Evolutionary conservation across 306 rosid genomes (phyloP).

Genomic region (Lagenaria siceraria): DNA sequence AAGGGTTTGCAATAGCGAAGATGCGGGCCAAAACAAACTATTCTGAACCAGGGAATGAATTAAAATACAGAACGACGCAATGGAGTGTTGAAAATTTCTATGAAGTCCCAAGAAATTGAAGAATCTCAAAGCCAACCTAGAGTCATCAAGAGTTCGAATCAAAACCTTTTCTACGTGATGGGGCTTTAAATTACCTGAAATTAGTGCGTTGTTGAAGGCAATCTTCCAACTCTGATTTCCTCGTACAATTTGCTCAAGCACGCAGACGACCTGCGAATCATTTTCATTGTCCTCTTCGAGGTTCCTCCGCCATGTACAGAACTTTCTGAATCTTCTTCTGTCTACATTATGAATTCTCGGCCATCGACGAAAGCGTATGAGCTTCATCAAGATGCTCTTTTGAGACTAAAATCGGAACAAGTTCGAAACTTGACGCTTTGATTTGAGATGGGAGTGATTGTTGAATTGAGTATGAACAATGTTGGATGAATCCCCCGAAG

Average conservation of each 20-base stretch:
- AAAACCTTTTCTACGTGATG: slow-evolving; percentile 57
- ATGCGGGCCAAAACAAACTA: slow-evolving; percentile 62
- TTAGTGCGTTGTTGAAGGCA: slow-evolving; percentile 37
- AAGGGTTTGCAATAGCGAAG: slow-evolving; percentile 69
- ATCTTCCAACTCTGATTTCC: slow-evolving; percentile 67
- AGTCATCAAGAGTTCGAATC: slow-evolving; percentile 35
- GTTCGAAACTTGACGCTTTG: neutral
- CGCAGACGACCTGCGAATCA: slow-evolving; percentile 37
- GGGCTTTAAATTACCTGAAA: slow-evolving; percentile 42
- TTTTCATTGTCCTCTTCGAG: slow-evolving; percentile 24
- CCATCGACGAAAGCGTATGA: slow-evolving; percentile 15
- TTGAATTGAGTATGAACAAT: neutral
- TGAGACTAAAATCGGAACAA: neutral
- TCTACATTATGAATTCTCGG: slow-evolving; percentile 7
- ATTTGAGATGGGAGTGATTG: neutral
- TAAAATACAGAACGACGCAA: slow-evolving; percentile 60
- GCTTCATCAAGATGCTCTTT: slow-evolving; percentile 2
- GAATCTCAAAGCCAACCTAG: slow-evolving; percentile 77
- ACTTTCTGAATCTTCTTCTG: slow-evolving; percentile 7
- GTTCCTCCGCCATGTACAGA: slow-evolving; percentile 12
- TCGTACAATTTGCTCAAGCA: slow-evolving; percentile 44
- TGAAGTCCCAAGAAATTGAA: slow-evolving; percentile 85
- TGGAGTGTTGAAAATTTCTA: slow-evolving; percentile 56
- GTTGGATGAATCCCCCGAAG: neutral
- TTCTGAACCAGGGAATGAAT: slow-evolving; percentile 52